These are phyloP conservation scores for Exophiala xenobiotica DNA, from an alignment of 2,329 filamentous ascomycete genomes.

Conservation along the genomic window DNA sequence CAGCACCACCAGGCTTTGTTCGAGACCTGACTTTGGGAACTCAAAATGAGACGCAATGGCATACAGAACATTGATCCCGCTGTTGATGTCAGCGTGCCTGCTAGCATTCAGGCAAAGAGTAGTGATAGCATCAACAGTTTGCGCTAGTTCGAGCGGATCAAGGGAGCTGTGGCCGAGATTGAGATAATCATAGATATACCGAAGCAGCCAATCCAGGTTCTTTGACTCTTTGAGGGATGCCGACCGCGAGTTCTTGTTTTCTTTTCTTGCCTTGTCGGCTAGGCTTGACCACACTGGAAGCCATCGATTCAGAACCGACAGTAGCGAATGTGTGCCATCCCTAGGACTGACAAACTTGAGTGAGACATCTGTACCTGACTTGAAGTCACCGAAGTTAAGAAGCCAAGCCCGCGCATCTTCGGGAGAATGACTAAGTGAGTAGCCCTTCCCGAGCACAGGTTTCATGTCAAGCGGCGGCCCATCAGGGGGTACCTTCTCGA, in stretches of 20 bases:
- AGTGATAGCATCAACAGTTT: conserved; percentile 16
- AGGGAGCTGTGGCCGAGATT: conserved; percentile 21
- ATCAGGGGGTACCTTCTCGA: conserved; percentile 10
- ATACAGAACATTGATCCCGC: conserved; percentile 23
- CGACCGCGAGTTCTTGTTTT: conserved; percentile 20
- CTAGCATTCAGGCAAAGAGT: conserved; percentile 24
- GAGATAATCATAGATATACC: conserved; percentile 24
- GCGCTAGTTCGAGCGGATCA: conserved; percentile 16
- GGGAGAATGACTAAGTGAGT: conserved; percentile 11
- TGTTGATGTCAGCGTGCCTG: conserved; percentile 24
- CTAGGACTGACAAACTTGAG: conserved; percentile 16
- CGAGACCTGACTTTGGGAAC: conserved; percentile 22
- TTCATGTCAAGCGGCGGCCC: conserved; percentile 2
- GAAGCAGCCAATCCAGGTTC: conserved; percentile 26
- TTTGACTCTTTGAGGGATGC: conserved; percentile 19
- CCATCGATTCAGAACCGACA: conserved; percentile 22
- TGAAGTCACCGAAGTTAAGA: conserved; percentile 20
- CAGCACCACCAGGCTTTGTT: conserved; percentile 24
- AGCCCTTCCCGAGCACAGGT: conserved; percentile 16
- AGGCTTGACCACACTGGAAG: conserved; percentile 22
- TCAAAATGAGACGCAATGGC: conserved; percentile 18
- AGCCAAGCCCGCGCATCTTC: conserved; percentile 27
- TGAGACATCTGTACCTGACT: conserved; percentile 27
- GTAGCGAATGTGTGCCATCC: conserved; percentile 11
- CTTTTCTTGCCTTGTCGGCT: conserved; percentile 19